Conservation (phyloP, 371 early-diverging fungal genomes). For the Apophysomyces ossiformis region DNA sequence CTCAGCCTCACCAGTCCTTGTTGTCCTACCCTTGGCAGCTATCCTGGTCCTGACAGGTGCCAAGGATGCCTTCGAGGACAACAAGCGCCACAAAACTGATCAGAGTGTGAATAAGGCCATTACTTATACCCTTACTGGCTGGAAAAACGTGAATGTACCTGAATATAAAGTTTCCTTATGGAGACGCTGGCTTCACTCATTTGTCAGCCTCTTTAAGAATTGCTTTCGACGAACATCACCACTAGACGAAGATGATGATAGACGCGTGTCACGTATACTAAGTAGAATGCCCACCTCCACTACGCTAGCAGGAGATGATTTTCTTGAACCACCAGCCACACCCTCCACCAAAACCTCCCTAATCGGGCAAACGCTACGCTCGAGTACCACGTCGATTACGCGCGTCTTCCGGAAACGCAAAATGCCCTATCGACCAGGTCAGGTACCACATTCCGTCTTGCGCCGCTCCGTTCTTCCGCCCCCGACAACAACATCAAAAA, state of each 20-base stretch:
- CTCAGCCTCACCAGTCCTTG: constrained; percentile 72
- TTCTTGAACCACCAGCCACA: constrained; percentile 14
- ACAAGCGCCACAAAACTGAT: constrained; percentile 87
- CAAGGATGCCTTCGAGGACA: constrained; percentile 96
- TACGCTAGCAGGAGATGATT: constrained; percentile 6
- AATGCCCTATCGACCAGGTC: constrained; percentile 57
- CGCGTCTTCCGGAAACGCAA: constrained; percentile 31
- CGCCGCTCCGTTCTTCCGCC: constrained; percentile 19
- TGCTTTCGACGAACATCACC: constrained; percentile 8
- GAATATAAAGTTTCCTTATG: constrained; percentile 41
- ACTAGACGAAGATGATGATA: constrained; percentile 17
- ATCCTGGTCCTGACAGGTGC: constrained; percentile 86
- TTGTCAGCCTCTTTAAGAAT: constrained; percentile 13
- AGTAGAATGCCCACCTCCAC: not conserved
- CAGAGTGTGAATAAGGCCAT: constrained; percentile 71
- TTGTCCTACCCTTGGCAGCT: constrained; percentile 83
- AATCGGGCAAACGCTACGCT: constrained; percentile 17
- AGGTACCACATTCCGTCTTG: constrained; percentile 54
- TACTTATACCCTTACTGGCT: constrained; percentile 55
- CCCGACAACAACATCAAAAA: not conserved
- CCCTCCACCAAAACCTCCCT: constrained; percentile 25
- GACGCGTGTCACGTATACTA: constrained; percentile 9
- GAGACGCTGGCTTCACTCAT: constrained; percentile 34
- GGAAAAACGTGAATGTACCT: constrained; percentile 64
- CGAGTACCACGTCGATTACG: constrained; percentile 30